phyloP scores from a whole-genome alignment of 306 rosid genomes.

The Psophocarpus tetragonolobus region DNA sequence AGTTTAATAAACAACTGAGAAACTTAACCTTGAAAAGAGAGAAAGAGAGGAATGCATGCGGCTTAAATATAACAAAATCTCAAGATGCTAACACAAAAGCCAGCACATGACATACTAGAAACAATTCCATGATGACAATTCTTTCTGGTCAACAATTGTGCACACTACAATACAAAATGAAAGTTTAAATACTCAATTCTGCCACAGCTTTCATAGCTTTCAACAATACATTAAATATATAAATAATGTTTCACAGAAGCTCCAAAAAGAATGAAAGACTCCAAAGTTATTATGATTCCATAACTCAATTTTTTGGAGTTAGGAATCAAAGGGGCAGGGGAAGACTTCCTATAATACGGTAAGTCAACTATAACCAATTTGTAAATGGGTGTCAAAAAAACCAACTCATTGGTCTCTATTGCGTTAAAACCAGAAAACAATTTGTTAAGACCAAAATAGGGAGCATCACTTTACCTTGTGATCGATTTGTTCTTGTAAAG shows the following conservation, averaged over 20 bases:
- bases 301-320: background rate
- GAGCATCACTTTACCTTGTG: conserved; percentile 64
- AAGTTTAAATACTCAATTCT: background rate
- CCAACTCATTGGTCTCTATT: background rate
- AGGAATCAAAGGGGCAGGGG: background rate
- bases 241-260: background rate
- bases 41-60: background rate
- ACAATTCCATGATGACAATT: background rate
- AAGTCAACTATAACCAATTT: conserved; percentile 18
- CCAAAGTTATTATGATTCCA: background rate
- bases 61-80: conserved; percentile 16
- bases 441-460: conserved; percentile 7
- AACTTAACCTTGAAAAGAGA: background rate
- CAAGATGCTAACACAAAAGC: conserved; percentile 24
- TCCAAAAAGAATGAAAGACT: conserved; percentile 15
- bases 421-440: background rate
- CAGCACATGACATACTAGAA: conserved; percentile 6
- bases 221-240: conserved; percentile 26
- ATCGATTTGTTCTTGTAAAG: conserved; percentile 83
- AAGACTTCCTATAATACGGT: background rate
- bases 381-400: conserved; percentile 13
- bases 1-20: conserved; percentile 9
- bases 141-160: conserved; percentile 15
- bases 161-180: background rate
- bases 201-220: conserved; percentile 1